phyloP scores from a whole-genome alignment of 352 stramenopile genomes.

The Plasmopara halstedii region DNA sequence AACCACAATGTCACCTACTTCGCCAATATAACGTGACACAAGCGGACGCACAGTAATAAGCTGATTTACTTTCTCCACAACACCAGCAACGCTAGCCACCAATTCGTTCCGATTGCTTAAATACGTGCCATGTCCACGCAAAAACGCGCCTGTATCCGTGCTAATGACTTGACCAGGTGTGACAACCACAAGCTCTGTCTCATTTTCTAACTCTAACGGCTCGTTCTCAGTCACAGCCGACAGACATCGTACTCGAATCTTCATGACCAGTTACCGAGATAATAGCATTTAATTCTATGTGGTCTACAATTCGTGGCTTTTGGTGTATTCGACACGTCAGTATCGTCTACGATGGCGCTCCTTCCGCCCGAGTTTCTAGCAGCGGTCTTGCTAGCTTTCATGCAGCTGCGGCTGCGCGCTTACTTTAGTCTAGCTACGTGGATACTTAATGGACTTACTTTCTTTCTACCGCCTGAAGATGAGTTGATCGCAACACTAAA shows the following conservation, averaged over 20 bases:
- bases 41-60: conserved; percentile 92
- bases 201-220: conserved; percentile 23
- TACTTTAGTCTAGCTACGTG: conserved; percentile 49
- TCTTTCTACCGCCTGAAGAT: conserved; percentile 70
- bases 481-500: conserved; percentile 68
- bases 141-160: conserved; percentile 63
- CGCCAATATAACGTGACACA: conserved; percentile 86
- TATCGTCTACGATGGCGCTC: conserved; percentile 59
- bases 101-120: conserved; percentile 80
- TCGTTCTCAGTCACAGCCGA: conserved; percentile 10
- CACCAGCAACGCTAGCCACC: conserved; percentile 89
- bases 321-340: too few relatives aligned
- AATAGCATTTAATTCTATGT: neutral
- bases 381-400: conserved; percentile 54
- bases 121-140: conserved; percentile 94
- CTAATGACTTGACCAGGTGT: conserved; percentile 74
- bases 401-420: conserved; percentile 60
- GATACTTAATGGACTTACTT: conserved; percentile 55
- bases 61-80: conserved; percentile 96
- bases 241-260: conserved; percentile 29
- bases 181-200: conserved; percentile 53
- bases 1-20: conserved; percentile 96
- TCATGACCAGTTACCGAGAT: conserved; percentile 17
- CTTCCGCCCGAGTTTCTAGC: conserved; percentile 69
- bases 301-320: neutral